Conservation (phyloP, 495 filamentous ascomycete species). For the Penicillium crystallinum region DNA sequence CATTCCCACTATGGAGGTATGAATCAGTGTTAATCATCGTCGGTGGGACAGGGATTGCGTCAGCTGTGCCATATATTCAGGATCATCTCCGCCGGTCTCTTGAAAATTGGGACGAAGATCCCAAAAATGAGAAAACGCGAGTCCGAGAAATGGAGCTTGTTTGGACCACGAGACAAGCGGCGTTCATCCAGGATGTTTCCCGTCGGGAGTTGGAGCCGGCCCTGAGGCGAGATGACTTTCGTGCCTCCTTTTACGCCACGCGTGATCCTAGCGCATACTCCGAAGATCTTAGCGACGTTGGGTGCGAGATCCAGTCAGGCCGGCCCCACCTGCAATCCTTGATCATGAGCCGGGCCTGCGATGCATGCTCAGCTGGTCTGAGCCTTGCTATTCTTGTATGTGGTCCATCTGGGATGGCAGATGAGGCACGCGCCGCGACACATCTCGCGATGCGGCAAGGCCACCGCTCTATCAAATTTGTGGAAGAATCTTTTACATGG, state of each 20-base stretch:
- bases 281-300: not conserved
- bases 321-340: conserved; percentile 31
- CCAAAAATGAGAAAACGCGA: conserved; percentile 12
- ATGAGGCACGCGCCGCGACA: conserved; percentile 43
- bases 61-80: conserved; percentile 48
- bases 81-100: conserved; percentile 28
- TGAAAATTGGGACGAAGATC: not conserved
- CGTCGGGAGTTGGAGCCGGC: conserved; percentile 24
- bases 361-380: conserved; percentile 18
- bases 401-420: conserved; percentile 45
- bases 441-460: conserved; percentile 31
- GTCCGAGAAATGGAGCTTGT: conserved; percentile 31
- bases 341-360: conserved; percentile 27
- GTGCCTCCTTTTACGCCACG: conserved; percentile 34
- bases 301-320: conserved; percentile 23
- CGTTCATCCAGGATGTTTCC: conserved; percentile 31
- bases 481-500: conserved; percentile 45
- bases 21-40: conserved; percentile 52
- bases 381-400: conserved; percentile 44
- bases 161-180: conserved; percentile 38
- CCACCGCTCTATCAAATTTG: conserved; percentile 29
- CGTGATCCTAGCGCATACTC: not conserved
- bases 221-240: conserved; percentile 31
- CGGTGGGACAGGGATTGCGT: conserved; percentile 57
- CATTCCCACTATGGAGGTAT: conserved; percentile 43